These are phyloP conservation scores for Metschnikowia kunwiensis DNA, from an alignment of 805 yeast genomes.

Conservation along the genomic window DNA sequence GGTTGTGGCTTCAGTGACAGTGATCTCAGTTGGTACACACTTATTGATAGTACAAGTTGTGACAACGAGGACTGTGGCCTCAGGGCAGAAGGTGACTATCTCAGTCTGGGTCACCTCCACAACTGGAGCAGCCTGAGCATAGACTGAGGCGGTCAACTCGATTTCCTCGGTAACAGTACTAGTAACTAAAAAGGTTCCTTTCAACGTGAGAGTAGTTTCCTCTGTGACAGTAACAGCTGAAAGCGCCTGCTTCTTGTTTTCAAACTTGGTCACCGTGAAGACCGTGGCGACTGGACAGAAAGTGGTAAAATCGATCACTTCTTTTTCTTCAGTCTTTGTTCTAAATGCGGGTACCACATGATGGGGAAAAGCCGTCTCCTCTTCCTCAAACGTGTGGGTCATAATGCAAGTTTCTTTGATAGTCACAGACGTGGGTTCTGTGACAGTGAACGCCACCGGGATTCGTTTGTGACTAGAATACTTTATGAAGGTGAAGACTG, in stretches of 20 bases:
- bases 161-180: conserved; percentile 7
- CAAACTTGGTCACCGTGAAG: conserved; percentile 32
- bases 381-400: conserved; percentile 16
- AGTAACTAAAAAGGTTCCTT: conserved; percentile 31
- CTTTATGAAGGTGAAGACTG: conserved; percentile 34
- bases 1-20: conserved; percentile 32
- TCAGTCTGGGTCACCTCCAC: conserved; percentile 30
- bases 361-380: not conserved
- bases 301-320: conserved; percentile 36
- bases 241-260: conserved; percentile 25
- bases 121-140: conserved; percentile 21
- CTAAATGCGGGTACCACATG: conserved; percentile 14
- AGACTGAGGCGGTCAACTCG: conserved; percentile 2
- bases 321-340: conserved; percentile 24
- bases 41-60: conserved; percentile 29
- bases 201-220: conserved; percentile 32
- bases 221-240: conserved; percentile 27
- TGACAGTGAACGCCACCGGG: conserved; percentile 26
- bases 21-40: conserved; percentile 25
- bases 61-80: conserved; percentile 30
- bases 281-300: conserved; percentile 38
- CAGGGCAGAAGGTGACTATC: conserved; percentile 39
- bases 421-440: conserved; percentile 30
- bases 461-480: conserved; percentile 28
- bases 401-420: conserved; percentile 31